These are phyloP conservation scores for Neopestalotiopsis sp. DNA, from an alignment of 2,329 filamentous ascomycete species.

Conservation along the genomic window DNA sequence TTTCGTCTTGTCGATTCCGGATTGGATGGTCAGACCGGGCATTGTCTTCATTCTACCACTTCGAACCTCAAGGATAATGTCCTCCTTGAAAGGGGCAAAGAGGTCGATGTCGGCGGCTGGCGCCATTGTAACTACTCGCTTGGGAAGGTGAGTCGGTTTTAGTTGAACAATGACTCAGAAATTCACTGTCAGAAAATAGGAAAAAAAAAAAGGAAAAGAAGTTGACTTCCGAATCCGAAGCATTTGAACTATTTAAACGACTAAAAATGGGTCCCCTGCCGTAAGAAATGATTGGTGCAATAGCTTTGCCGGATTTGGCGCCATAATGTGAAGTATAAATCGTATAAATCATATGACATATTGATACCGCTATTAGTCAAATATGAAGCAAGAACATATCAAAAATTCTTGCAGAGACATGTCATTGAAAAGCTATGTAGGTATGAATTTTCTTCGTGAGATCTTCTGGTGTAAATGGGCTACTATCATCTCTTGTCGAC, in stretches of 20 bases:
- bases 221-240: not conserved
- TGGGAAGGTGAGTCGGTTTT: too few species aligned
- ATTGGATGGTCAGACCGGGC: slow-evolving; percentile 54
- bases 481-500: too few species aligned
- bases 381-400: too few species aligned
- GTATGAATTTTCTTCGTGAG: too few species aligned
- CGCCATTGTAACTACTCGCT: slow-evolving; percentile 24
- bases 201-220: slow-evolving; percentile 6
- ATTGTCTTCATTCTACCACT: slow-evolving; percentile 62
- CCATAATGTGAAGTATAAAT: not conserved
- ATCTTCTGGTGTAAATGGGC: too few species aligned
- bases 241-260: slow-evolving; percentile 2
- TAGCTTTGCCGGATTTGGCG: not conserved
- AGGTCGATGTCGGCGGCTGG: slow-evolving; percentile 42
- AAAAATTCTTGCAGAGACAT: too few species aligned
- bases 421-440: too few species aligned
- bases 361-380: too few species aligned
- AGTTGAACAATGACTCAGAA: not conserved
- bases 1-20: slow-evolving; percentile 62
- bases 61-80: slow-evolving; percentile 62
- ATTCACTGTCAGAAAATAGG: not conserved
- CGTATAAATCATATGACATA: not conserved
- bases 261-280: not conserved
- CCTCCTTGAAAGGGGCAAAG: slow-evolving; percentile 48
- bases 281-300: slow-evolving; percentile 15